Percentiles rank a stretch among this genome's conserved stretches.
Evolutionary conservation across 1,139 yeast species (phyloP).

Genomic region (Hanseniaspora uvarum): DNA sequence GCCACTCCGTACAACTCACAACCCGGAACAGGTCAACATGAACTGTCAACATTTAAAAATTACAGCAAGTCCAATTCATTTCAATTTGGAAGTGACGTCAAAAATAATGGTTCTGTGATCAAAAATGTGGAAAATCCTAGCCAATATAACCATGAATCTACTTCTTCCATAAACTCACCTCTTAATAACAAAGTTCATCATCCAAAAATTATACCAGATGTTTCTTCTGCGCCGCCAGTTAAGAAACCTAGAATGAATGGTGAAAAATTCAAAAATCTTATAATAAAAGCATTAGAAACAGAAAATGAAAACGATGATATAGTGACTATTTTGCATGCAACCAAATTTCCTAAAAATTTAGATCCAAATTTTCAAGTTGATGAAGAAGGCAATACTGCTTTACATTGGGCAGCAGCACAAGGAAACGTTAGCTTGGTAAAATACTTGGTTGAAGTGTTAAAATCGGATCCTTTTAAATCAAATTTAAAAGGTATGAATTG

Average conservation of each 20-base stretch:
- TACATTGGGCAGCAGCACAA: slow-evolving; percentile 96
- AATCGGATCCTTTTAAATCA: slow-evolving; percentile 67
- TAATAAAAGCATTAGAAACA: slow-evolving; percentile 13
- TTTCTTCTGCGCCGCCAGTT: slow-evolving; percentile 9
- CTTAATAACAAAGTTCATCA: not conserved
- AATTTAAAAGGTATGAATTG: slow-evolving; percentile 77
- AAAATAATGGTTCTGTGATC: slow-evolving; percentile 17
- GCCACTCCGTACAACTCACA: slow-evolving; percentile 21
- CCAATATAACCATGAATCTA: not conserved
- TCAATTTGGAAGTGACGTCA: not conserved
- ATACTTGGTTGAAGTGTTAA: slow-evolving; percentile 47
- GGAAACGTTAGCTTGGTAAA: slow-evolving; percentile 69
- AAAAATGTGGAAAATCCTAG: slow-evolving; percentile 8
- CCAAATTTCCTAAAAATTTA: slow-evolving; percentile 57
- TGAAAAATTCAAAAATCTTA: slow-evolving; percentile 26
- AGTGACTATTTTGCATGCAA: slow-evolving; percentile 41
- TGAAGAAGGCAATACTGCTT: slow-evolving; percentile 90
- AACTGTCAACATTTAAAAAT: slow-evolving; percentile 15
- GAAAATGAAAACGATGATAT: slow-evolving; percentile 19
- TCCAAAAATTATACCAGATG: slow-evolving; percentile 1
- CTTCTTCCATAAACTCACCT: not conserved
- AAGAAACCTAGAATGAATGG: slow-evolving; percentile 18
- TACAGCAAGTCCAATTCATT: not conserved
- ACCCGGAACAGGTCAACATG: not conserved
- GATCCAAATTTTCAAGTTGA: slow-evolving; percentile 81